Conservation (phyloP, 2,329 filamentous ascomycete species). For the Alternaria hordeiaustralica region DNA sequence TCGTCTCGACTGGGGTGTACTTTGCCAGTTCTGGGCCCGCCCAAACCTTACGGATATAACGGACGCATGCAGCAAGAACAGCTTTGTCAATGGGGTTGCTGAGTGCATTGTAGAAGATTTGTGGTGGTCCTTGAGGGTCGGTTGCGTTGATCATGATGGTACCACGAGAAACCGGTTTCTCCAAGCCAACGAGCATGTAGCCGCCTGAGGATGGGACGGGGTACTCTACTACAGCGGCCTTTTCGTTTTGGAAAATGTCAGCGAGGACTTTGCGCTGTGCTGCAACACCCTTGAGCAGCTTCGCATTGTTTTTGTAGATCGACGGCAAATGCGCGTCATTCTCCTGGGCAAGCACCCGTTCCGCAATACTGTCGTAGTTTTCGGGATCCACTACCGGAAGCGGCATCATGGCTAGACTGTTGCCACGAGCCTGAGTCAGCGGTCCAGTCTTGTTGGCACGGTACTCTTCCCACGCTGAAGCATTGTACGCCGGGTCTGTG, state of each 20-base stretch:
- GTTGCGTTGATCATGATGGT: slow-evolving; percentile 35
- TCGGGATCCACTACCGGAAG: slow-evolving; percentile 31
- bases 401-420: slow-evolving; percentile 34
- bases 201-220: slow-evolving; percentile 45
- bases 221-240: slow-evolving; percentile 36
- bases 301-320: slow-evolving; percentile 33
- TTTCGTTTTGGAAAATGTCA: slow-evolving; percentile 24
- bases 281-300: slow-evolving; percentile 31
- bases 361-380: slow-evolving; percentile 23
- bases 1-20: slow-evolving; percentile 30
- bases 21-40: slow-evolving; percentile 33
- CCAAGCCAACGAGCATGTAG: slow-evolving; percentile 33
- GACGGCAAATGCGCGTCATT: slow-evolving; percentile 27
- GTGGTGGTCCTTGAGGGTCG: slow-evolving; percentile 36
- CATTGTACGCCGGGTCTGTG: slow-evolving; percentile 35
- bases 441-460: slow-evolving; percentile 33
- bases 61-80: slow-evolving; percentile 44
- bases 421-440: slow-evolving; percentile 34
- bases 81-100: slow-evolving; percentile 39
- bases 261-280: slow-evolving; percentile 39
- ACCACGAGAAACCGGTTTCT: slow-evolving; percentile 51
- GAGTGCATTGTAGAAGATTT: slow-evolving; percentile 37
- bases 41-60: slow-evolving; percentile 43
- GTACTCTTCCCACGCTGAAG: slow-evolving; percentile 38
- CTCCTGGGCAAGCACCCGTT: slow-evolving; percentile 14